Percentiles rank a stretch among this genome's conserved stretches.
phyloP scores from a whole-genome alignment of 352 stramenopile genomes.

The Blastocystis sp. region DNA sequence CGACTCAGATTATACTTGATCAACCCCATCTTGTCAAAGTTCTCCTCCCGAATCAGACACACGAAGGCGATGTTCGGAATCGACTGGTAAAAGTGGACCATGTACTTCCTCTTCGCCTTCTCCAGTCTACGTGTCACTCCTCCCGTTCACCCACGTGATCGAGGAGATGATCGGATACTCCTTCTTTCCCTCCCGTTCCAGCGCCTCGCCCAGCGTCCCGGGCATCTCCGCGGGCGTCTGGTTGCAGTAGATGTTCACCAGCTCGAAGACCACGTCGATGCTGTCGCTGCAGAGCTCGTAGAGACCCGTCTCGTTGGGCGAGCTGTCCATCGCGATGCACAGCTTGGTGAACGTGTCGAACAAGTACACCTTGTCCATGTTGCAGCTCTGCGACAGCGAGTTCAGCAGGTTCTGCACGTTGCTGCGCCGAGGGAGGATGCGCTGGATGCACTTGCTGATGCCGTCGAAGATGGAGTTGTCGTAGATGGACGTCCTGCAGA shows the following conservation, averaged over 20 bases:
- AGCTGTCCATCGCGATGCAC: constrained; percentile 51
- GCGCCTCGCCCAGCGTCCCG: background rate
- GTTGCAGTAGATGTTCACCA: constrained; percentile 44
- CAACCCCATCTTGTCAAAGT: constrained; percentile 49
- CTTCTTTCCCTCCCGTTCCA: background rate
- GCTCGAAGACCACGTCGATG: constrained; percentile 52
- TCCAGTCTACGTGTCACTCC: constrained; percentile 20
- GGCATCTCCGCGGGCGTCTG: background rate
- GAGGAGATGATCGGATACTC: background rate
- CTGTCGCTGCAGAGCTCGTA: constrained; percentile 56
- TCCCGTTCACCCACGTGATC: background rate
- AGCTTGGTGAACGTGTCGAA: constrained; percentile 55
- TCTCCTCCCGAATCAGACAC: constrained; percentile 50
- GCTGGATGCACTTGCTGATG: constrained; percentile 52
- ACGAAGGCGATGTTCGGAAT: constrained; percentile 44
- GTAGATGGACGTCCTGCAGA: constrained; percentile 53
- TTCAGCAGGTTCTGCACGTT: constrained; percentile 50
- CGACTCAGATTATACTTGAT: constrained; percentile 45
- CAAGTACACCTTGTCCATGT: constrained; percentile 54
- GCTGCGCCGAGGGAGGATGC: constrained; percentile 32
- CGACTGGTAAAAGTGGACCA: constrained; percentile 46
- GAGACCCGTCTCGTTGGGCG: constrained; percentile 25
- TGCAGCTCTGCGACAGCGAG: constrained; percentile 52
- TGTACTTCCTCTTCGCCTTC: constrained; percentile 45
- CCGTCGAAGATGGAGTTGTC: constrained; percentile 54